phyloP scores from a whole-genome alignment of 179 eudicot genomes.

The Amaranthus tricolor region DNA sequence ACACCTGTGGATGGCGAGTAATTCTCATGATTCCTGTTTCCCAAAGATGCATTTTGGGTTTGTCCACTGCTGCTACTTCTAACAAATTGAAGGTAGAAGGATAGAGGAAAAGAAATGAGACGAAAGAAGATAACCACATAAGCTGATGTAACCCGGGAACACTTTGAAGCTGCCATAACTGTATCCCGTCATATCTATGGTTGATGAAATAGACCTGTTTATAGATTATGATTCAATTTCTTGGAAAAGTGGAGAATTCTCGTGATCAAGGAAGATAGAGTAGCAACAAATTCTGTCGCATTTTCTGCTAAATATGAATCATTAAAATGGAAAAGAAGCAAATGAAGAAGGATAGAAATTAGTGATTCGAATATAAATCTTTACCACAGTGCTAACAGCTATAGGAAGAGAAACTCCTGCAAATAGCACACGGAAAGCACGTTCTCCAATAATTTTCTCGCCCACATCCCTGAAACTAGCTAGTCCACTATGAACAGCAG shows the following conservation, averaged over 20 bases:
- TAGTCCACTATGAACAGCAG: conserved; percentile 86
- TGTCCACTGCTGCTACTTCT: conserved; percentile 98
- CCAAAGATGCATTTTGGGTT: conserved; percentile 99
- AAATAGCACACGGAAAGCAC: conserved; percentile 91
- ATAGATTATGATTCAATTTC: conserved; percentile 4
- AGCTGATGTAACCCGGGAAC: conserved; percentile 69
- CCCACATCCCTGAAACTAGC: conserved; percentile 83
- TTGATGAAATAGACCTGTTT: conserved; percentile 91
- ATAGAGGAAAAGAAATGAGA: conserved; percentile 88
- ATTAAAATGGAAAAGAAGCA: background rate
- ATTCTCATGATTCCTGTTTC: conserved; percentile 98
- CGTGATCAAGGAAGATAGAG: background rate
- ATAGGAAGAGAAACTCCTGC: conserved; percentile 92
- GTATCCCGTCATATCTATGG: conserved; percentile 92
- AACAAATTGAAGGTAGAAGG: conserved; percentile 94
- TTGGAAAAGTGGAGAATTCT: background rate
- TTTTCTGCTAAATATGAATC: background rate
- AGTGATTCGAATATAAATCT: conserved; percentile 28
- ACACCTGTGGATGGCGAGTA: conserved; percentile 97
- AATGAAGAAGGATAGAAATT: background rate
- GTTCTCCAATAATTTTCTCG: conserved; percentile 86
- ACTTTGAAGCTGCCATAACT: conserved; percentile 92
- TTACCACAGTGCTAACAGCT: conserved; percentile 87
- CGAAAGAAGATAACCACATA: conserved; percentile 63
- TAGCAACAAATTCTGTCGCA: background rate